A percentile compares a stretch with the other conserved stretches of the same genome.
Evolutionary conservation across 1,284 basidiomycete species (phyloP).

Genomic region (Pseudozyma sp.): DNA sequence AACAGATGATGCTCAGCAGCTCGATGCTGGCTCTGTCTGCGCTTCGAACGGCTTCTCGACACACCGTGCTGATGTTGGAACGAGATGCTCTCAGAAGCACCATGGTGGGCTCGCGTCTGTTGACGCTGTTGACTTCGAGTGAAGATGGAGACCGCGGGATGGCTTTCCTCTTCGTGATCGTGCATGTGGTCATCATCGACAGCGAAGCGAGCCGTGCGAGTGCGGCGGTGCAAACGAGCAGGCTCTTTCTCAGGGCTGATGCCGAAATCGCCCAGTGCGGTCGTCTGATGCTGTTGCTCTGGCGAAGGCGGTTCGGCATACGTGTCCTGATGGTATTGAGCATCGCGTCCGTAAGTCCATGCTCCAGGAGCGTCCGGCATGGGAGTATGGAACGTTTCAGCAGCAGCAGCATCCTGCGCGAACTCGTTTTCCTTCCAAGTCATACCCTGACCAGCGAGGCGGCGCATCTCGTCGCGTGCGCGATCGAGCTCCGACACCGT

Average conservation of each 20-base stretch:
- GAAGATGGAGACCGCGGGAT: constrained; percentile 37
- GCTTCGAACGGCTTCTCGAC: constrained; percentile 17
- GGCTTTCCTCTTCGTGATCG: constrained; percentile 11
- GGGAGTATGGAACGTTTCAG: constrained; percentile 36
- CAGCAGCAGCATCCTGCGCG: constrained; percentile 2
- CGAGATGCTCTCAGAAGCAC: constrained; percentile 24
- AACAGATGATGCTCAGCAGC: constrained; percentile 14
- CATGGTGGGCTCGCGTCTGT: neutral
- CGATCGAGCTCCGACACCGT: constrained; percentile 32
- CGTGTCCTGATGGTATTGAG: constrained; percentile 7
- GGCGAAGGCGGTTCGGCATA: neutral
- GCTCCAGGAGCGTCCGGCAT: constrained; percentile 25
- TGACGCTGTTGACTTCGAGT: constrained; percentile 27
- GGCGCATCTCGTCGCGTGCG: constrained; percentile 37
- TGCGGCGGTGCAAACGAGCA: constrained; percentile 29
- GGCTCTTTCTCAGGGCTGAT: constrained; percentile 41
- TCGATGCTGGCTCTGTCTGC: constrained; percentile 4
- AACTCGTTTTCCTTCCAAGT: constrained; percentile 13
- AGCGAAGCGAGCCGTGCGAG: constrained; percentile 41
- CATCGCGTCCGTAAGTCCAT: constrained; percentile 13
- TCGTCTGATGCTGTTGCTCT: constrained; percentile 1
- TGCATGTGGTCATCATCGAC: constrained; percentile 17
- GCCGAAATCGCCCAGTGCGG: constrained; percentile 32
- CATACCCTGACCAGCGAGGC: constrained; percentile 35
- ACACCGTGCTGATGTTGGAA: constrained; percentile 19